These are phyloP conservation scores for Westerdykella aurantiaca DNA, from an alignment of 2,329 filamentous ascomycete genomes.

Conservation along the genomic window DNA sequence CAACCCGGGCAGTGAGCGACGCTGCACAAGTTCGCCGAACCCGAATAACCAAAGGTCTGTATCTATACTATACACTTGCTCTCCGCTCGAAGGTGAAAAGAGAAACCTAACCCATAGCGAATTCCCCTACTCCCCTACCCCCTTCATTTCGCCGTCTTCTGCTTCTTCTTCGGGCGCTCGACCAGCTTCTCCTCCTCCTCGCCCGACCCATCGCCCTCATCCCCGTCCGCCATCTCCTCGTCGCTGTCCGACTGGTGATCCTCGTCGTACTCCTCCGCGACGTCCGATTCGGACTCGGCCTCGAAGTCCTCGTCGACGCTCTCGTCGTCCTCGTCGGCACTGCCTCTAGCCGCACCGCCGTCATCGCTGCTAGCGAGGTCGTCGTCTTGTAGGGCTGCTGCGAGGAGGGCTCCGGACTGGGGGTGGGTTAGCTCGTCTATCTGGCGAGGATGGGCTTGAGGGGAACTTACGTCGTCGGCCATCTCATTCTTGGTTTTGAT, in stretches of 20 bases:
- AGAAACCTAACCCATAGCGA: no score
- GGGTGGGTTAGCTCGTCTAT: slow-evolving; percentile 18
- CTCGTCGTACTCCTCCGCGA: slow-evolving; percentile 93
- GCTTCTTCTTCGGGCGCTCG: slow-evolving; percentile 60
- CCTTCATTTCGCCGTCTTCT: slow-evolving; percentile 41
- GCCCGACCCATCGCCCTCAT: slow-evolving; percentile 45
- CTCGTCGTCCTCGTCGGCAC: slow-evolving; percentile 93
- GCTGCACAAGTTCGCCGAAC: no score
- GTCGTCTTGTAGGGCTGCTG: slow-evolving; percentile 76
- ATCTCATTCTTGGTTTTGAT: slow-evolving; percentile 98
- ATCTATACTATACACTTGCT: no score
- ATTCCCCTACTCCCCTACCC: no score
- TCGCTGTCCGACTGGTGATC: slow-evolving; percentile 71
- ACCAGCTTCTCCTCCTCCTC: slow-evolving; percentile 48
- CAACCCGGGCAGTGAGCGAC: no score
- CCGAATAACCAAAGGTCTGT: no score
- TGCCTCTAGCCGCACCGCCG: slow-evolving; percentile 70
- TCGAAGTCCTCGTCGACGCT: slow-evolving; percentile 94
- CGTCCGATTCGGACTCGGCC: slow-evolving; percentile 86
- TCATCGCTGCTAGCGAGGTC: slow-evolving; percentile 74
- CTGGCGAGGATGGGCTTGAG: slow-evolving; percentile 17
- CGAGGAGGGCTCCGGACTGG: slow-evolving; percentile 57
- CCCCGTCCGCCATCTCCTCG: slow-evolving; percentile 58
- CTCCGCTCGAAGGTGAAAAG: no score
- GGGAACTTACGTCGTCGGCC: slow-evolving; percentile 73